Conservation (phyloP, 2,329 filamentous ascomycete genomes). For the Coniochaeta sp. region DNA sequence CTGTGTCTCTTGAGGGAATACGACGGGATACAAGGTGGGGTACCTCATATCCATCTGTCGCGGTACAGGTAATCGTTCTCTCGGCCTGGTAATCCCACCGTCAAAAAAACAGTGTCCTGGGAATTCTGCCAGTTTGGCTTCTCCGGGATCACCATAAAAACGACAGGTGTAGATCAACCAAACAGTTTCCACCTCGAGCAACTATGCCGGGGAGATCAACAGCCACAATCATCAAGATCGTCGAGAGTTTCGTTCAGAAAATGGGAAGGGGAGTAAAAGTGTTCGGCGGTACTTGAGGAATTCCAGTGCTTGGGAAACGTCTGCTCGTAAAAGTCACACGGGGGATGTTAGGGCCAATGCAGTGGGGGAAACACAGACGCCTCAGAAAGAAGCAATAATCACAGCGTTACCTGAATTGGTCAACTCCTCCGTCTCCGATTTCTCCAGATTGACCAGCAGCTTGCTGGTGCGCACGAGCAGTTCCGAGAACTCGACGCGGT, state of each 20-base stretch:
- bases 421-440: conserved; percentile 52
- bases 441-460: conserved; percentile 59
- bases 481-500: conserved; percentile 66
- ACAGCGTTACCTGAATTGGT: conserved; percentile 58
- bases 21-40: neutral
- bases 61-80: neutral
- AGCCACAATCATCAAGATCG: neutral
- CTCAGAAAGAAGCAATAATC: conserved; percentile 46
- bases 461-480: conserved; percentile 57
- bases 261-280: neutral
- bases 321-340: neutral
- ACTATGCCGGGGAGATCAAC: neutral
- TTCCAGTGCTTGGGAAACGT: neutral
- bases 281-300: neutral
- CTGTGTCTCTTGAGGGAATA: neutral
- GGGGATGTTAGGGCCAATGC: neutral
- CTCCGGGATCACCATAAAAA: neutral
- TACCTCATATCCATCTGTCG: neutral
- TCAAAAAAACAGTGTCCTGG: neutral
- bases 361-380: conserved; percentile 7
- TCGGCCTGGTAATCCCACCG: neutral
- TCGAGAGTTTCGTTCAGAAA: neutral
- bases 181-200: neutral
- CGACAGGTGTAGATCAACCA: neutral
- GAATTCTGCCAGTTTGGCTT: neutral